Conservation (phyloP, 306 rosid species). For the Acacia confusa region DNA sequence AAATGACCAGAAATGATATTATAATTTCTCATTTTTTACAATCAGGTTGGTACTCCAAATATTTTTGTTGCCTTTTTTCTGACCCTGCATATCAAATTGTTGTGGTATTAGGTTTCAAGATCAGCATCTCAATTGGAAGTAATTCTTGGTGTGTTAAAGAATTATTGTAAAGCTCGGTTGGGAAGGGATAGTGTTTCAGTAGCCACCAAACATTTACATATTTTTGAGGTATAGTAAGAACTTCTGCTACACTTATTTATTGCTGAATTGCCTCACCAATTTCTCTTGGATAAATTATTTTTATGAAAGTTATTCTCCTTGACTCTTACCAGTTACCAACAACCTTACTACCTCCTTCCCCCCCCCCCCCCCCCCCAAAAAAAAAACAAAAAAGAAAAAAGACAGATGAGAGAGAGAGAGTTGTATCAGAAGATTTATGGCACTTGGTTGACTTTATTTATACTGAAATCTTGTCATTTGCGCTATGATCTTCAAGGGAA, state of each 20-base stretch:
- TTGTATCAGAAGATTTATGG: slow-evolving; percentile 24
- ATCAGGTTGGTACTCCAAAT: slow-evolving; percentile 13
- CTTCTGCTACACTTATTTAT: slow-evolving; percentile 15
- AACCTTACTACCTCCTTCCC: not conserved
- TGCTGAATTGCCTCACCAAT: slow-evolving; percentile 26
- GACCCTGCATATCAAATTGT: slow-evolving; percentile 32
- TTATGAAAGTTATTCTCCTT: not conserved
- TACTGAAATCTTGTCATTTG: slow-evolving; percentile 25
- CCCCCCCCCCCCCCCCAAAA: not conserved
- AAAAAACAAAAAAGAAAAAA: not conserved
- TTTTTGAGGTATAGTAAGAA: slow-evolving; percentile 67
- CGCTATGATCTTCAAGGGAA: slow-evolving; percentile 51
- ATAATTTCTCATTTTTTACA: slow-evolving; percentile 30
- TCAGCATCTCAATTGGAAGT: slow-evolving; percentile 86
- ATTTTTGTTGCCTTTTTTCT: slow-evolving; percentile 15
- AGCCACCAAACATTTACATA: slow-evolving; percentile 71
- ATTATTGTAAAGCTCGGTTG: slow-evolving; percentile 68
- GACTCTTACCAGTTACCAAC: not conserved
- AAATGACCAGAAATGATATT: slow-evolving; percentile 24
- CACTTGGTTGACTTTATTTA: slow-evolving; percentile 16
- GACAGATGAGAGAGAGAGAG: not conserved
- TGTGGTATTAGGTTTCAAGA: slow-evolving; percentile 60
- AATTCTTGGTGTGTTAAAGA: slow-evolving; percentile 85
- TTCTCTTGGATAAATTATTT: slow-evolving; percentile 16
- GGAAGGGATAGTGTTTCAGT: slow-evolving; percentile 66